Evolutionary conservation across 805 yeast species (phyloP).

Genomic region (Lipomyces sp.): DNA sequence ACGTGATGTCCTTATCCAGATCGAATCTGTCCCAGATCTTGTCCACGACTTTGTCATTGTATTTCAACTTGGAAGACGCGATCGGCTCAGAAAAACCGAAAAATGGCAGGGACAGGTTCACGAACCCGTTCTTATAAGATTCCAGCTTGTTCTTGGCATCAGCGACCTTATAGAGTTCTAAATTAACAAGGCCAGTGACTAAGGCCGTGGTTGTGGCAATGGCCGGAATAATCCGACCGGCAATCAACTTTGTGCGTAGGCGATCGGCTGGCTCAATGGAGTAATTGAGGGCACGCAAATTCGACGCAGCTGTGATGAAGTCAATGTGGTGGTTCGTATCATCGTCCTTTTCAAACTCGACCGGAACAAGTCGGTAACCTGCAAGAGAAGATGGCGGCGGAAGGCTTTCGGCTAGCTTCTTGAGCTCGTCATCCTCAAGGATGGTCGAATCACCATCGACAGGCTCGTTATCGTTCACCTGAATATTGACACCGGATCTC

Average conservation of each 20-base stretch:
- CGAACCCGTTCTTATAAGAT: slow-evolving; percentile 88
- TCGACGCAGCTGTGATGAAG: slow-evolving; percentile 93
- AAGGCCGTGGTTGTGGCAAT: slow-evolving; percentile 99
- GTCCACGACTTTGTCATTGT: slow-evolving; percentile 79
- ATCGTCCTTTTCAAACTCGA: slow-evolving; percentile 97
- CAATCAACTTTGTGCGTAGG: slow-evolving; percentile 91
- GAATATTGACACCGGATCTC: slow-evolving; percentile 74
- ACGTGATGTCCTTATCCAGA: slow-evolving; percentile 64
- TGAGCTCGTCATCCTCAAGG: slow-evolving; percentile 67
- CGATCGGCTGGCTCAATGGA: slow-evolving; percentile 67
- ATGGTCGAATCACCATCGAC: slow-evolving; percentile 53
- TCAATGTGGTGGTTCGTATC: slow-evolving; percentile 96
- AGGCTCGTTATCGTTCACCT: slow-evolving; percentile 90
- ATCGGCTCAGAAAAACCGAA: slow-evolving; percentile 97
- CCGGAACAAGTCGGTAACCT: slow-evolving; percentile 85
- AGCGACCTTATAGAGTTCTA: slow-evolving; percentile 89
- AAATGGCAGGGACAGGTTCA: slow-evolving; percentile 91
- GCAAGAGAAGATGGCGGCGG: slow-evolving; percentile 90
- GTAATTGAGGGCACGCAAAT: slow-evolving; percentile 85
- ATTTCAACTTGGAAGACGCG: slow-evolving; percentile 78
- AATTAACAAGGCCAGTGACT: slow-evolving; percentile 91
- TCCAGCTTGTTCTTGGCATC: slow-evolving; percentile 73
- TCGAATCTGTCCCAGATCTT: slow-evolving; percentile 95
- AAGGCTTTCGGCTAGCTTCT: slow-evolving; percentile 70
- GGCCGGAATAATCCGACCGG: slow-evolving; percentile 98